Conservation (phyloP, 176 grass and related monocot species). For the Musa troglodytarum region DNA sequence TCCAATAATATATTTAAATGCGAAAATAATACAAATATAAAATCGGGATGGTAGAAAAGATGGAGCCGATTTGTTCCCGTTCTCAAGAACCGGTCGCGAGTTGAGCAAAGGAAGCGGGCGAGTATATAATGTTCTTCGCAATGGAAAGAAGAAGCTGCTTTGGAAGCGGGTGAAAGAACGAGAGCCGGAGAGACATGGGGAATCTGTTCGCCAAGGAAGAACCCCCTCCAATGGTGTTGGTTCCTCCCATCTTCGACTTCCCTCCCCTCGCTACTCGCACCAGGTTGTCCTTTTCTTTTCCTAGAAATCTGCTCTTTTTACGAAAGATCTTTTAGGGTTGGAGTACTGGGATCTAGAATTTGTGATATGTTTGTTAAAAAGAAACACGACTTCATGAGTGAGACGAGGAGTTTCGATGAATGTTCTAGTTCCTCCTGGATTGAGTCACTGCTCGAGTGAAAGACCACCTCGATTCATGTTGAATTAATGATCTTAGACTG, state of each 20-base stretch:
- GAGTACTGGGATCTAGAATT: neutral
- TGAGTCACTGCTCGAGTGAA: too few relatives aligned
- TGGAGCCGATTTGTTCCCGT: too few relatives aligned
- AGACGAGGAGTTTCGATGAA: too few relatives aligned
- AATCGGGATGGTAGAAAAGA: too few relatives aligned
- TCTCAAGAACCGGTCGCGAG: too few relatives aligned
- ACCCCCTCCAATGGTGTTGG: conserved; percentile 80
- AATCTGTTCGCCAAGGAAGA: conserved; percentile 27
- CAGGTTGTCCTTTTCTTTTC: conserved; percentile 30
- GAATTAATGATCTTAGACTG: neutral
- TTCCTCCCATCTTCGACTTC: conserved; percentile 95
- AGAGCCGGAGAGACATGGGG: conserved; percentile 2
- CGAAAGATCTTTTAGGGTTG: neutral
- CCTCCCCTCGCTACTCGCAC: conserved; percentile 81
- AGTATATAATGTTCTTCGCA: neutral
- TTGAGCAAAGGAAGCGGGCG: neutral
- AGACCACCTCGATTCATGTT: neutral
- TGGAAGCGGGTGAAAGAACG: neutral
- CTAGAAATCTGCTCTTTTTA: neutral
- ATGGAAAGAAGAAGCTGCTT: neutral
- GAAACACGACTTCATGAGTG: too few relatives aligned
- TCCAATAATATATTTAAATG: too few relatives aligned
- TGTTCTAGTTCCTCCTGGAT: neutral
- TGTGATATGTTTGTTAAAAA: neutral
- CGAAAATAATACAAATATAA: too few relatives aligned